Evolutionary conservation across 1,284 basidiomycete genomes (phyloP), one percentile per base, ranked within the genome.

Genomic region (Pholiota adiposa): DNA sequence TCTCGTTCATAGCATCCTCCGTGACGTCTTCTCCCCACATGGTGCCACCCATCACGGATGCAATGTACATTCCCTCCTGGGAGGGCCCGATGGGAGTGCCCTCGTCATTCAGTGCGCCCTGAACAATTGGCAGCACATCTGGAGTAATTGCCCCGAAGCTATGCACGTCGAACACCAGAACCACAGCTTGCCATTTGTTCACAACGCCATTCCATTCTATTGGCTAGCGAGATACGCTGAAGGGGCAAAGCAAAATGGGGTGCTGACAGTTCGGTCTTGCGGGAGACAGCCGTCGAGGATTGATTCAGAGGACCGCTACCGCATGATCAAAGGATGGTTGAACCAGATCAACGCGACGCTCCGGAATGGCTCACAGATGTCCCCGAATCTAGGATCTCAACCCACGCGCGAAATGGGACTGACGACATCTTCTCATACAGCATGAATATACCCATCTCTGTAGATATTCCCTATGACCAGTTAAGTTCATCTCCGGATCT

Each of bases 1-100:
- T 70, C 78, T 87, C 70, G 78, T 88, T 69, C 80, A 90, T 71
- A 75, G 83, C 64, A 78, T 87, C 70, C 77, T 89, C 51, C 78
- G 81, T 51, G 77, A 79, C 65, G 66, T 80, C 59, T 71, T 69
- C 50, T 58, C 55, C 16, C 29, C 58, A 18, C 58, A 59, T 25
- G 51, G 33, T 23, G 34, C 55, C 58, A 50, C 21, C n/a, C 31
- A 54, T 25, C 57, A 56, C 23, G 51, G 51, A 18, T 27, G n/a
- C 21, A 27, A 23, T 18, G 16, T 31, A 27, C 23, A 49, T 36
- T 36, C 49, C 19, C 33, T 46, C 29, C 54, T 49, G 46, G 44
- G 23, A 46, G 27, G 40, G 29, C 19, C 54, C 40, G 48, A 54
- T 51, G 69, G 70, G 56, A 71, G 73, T 53, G 67, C 76, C 43